Evolutionary conservation across 192 early-diverging fungal species (phyloP).

Genomic region (Lobosporangium transversale): DNA sequence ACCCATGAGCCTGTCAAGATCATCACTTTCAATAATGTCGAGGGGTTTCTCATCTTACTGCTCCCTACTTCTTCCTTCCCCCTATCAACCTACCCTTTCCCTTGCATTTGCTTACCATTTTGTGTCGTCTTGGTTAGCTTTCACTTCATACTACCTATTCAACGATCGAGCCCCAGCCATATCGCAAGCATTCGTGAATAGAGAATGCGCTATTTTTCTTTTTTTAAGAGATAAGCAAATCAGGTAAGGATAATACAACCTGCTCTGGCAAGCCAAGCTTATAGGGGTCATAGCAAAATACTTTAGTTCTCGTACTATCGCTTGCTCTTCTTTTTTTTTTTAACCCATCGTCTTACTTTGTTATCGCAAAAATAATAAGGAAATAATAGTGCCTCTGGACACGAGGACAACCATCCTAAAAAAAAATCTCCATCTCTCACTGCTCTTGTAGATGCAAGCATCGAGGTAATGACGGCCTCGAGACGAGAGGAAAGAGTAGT

Average conservation of each 20-base stretch:
- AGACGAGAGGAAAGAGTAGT: background rate
- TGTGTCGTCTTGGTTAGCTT: no score
- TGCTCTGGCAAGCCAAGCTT: no score
- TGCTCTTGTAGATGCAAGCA: background rate
- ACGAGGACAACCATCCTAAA: background rate
- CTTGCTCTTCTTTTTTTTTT: background rate
- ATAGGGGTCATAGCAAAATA: no score
- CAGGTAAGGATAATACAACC: background rate
- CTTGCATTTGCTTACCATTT: no score
- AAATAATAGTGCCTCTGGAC: conserved; percentile 18
- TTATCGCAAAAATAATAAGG: conserved; percentile 1
- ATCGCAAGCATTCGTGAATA: background rate
- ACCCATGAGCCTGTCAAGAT: no score
- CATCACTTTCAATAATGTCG: no score
- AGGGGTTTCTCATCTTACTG: no score
- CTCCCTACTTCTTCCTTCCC: no score
- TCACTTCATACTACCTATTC: no score
- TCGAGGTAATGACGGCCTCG: background rate
- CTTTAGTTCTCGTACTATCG: background rate
- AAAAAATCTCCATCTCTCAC: background rate
- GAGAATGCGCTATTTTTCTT: background rate
- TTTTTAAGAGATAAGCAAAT: background rate
- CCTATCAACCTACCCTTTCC: no score
- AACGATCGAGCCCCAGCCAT: no score
- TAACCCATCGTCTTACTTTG: background rate